Evolutionary conservation across 768 basidiomycete species (phyloP).

Genomic region (Leucogyrophana mollusca): DNA sequence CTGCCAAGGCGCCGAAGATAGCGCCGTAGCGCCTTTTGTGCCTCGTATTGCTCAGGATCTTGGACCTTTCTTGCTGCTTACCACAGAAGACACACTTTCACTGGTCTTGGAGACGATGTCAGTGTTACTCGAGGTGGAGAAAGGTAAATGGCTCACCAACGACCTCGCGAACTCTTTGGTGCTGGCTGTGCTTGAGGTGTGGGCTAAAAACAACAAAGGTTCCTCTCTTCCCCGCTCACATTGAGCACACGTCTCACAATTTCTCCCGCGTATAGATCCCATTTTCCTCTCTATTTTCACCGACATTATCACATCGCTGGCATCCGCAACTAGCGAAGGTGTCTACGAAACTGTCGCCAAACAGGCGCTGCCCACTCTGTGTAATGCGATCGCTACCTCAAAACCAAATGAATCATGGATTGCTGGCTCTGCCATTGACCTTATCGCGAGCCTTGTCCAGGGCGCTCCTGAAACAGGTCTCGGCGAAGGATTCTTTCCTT

Average conservation of each 20-base stretch:
- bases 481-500: conserved; percentile 78
- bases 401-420: conserved; percentile 70
- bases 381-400: conserved; percentile 57
- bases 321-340: conserved; percentile 53
- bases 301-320: conserved; percentile 74
- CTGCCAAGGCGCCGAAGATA: conserved; percentile 58
- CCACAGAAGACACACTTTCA: conserved; percentile 86
- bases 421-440: conserved; percentile 78
- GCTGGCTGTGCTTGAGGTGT: conserved; percentile 70
- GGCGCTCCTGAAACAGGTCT: conserved; percentile 64
- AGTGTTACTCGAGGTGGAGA: conserved; percentile 72
- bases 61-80: conserved; percentile 75
- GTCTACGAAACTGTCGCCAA: conserved; percentile 75
- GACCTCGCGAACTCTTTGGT: conserved; percentile 69
- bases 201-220: conserved; percentile 89
- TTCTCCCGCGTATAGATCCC: conserved; percentile 66
- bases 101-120: conserved; percentile 86
- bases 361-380: conserved; percentile 71
- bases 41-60: conserved; percentile 77
- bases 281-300: conserved; percentile 83
- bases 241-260: neutral
- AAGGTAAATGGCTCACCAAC: conserved; percentile 67
- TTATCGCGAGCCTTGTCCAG: conserved; percentile 68
- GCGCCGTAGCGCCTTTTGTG: conserved; percentile 61
- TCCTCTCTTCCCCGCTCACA: conserved; percentile 3